These are phyloP conservation scores for Ceratobasidium sp. DNA, from an alignment of 1,284 basidiomycete species.

Conservation along the genomic window DNA sequence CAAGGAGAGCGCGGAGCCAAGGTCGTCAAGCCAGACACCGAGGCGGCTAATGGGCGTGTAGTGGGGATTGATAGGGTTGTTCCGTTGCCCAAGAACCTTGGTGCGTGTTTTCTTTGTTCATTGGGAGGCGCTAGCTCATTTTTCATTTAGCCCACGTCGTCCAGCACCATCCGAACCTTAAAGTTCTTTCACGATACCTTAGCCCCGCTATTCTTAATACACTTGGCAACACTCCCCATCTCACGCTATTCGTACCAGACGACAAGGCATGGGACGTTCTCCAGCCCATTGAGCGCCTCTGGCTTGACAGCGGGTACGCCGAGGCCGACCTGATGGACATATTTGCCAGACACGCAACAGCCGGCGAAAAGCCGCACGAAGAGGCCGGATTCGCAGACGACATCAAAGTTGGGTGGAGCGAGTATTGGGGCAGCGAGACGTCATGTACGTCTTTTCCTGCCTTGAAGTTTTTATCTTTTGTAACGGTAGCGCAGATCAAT, in stretches of 20 bases:
- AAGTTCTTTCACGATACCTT: conserved; percentile 72
- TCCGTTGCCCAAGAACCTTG: conserved; percentile 74
- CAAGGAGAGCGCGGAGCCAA: conserved; percentile 71
- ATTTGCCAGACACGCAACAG: conserved; percentile 72
- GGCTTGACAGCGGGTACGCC: conserved; percentile 86
- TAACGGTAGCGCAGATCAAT: conserved; percentile 16
- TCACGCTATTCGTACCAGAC: conserved; percentile 90
- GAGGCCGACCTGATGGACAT: conserved; percentile 78
- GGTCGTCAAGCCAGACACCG: conserved; percentile 61
- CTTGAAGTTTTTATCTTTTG: not conserved
- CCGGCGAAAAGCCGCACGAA: conserved; percentile 61
- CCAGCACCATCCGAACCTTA: conserved; percentile 62
- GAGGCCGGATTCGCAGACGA: conserved; percentile 18
- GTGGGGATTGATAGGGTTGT: conserved; percentile 79
- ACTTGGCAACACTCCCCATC: conserved; percentile 68
- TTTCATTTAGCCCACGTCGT: conserved; percentile 61
- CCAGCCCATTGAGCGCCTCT: conserved; percentile 74
- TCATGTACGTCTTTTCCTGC: conserved; percentile 18
- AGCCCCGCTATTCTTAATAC: conserved; percentile 62
- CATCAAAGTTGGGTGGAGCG: conserved; percentile 41
- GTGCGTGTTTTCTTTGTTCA: conserved; percentile 53
- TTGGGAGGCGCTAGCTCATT: not conserved
- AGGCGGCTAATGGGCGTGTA: conserved; percentile 79
- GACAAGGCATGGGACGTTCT: conserved; percentile 77
- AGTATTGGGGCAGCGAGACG: conserved; percentile 39